Percentiles rank a stretch among this genome's conserved stretches.
Conservation (phyloP, 345 rosid genomes). For the Carallia pectinifolia region DNA sequence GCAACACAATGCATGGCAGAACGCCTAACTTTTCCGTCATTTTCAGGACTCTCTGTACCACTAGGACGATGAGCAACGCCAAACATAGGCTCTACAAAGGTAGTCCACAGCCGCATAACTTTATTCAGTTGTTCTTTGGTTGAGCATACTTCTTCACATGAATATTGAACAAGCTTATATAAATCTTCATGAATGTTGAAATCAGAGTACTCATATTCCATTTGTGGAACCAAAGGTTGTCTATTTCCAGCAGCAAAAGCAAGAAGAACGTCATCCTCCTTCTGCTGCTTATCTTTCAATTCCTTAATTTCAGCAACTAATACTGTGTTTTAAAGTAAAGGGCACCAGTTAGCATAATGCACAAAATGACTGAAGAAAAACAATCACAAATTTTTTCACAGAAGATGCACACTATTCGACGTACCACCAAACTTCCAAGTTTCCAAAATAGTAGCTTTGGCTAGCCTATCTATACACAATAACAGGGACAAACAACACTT, state of each 20-base stretch:
- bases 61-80: conserved; percentile 53
- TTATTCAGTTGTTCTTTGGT: conserved; percentile 86
- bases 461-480: no score
- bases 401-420: no score
- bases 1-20: conserved; percentile 29
- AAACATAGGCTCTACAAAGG: conserved; percentile 81
- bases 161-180: conserved; percentile 78
- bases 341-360: conserved; percentile 10
- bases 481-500: no score
- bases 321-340: conserved; percentile 39
- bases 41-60: conserved; percentile 43
- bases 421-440: no score
- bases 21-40: conserved; percentile 37
- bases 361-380: neutral
- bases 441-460: no score
- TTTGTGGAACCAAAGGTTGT: conserved; percentile 63
- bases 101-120: conserved; percentile 85
- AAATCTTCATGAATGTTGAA: conserved; percentile 74
- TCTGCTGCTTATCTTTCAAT: conserved; percentile 81
- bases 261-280: conserved; percentile 69
- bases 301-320: conserved; percentile 89
- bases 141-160: conserved; percentile 94
- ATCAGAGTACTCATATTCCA: conserved; percentile 62
- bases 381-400: neutral
- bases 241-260: conserved; percentile 76